Evolutionary conservation across 2,329 filamentous ascomycete genomes (phyloP), one percentile per base, ranked within the genome.

Genomic region (Rutstroemia sydowiana): DNA sequence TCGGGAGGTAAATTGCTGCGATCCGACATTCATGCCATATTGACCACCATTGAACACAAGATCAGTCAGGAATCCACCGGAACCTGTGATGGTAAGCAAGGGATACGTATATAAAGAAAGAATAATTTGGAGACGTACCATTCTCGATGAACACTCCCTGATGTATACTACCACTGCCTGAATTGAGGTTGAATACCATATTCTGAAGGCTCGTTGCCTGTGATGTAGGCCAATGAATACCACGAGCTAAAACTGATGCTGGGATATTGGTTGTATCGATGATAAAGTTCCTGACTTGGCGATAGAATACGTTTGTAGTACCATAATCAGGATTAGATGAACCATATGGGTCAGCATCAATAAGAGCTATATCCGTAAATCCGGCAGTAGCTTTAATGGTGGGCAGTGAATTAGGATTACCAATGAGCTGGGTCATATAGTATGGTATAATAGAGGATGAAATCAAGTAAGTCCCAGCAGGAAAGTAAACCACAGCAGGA

Each of bases 341-440:
- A 36, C 78, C 68, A 68, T 96, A 96, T 0, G 89, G 89, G 63
- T 96, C 84, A 2, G 87, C 77, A 66, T 95, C 90, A 57, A 97
- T 85, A 45, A 97, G 79, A 36, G 85, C 90, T 73, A 95, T 91
- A 47, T 91, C 92, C 3, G 73, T 60, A 64, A 97, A 97, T 61
- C 74, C 73, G 39, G 81, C 65, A 1, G 81, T 69, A 2, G 86
- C 85, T 71, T 91, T 88, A 68, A 95, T 74, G 0, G 83, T 82
- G 0, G 92, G 89, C 5, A 84, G 69, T 55, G 51, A 40, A 39
- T 59, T 63, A 5, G 61, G 56, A 39, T 65, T 58, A 2, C 63
- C 62, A 46, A 63, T 58, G 14, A 65, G 42, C 26, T 61, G 55
- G 3, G 58, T 63, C 36, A 59, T 57, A 45, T 61, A 63, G 26